These are phyloP conservation scores for Cucumis cinereus DNA, from an alignment of 306 rosid genomes.

Conservation along the genomic window DNA sequence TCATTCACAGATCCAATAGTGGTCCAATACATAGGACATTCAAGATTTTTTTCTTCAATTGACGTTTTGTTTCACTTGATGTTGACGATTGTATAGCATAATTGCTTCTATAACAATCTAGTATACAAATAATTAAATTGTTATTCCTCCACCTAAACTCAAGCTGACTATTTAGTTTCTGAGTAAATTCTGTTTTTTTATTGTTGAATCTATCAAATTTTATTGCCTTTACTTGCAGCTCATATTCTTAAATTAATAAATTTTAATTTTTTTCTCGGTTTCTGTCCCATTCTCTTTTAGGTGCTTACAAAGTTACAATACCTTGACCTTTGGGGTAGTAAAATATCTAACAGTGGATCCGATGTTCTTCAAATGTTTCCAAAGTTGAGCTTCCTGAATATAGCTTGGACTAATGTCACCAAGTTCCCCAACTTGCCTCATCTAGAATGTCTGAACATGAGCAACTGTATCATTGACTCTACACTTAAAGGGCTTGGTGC, in stretches of 20 bases:
- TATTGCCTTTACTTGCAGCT: not conserved
- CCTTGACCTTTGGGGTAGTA: slow-evolving; percentile 91
- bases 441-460: slow-evolving; percentile 66
- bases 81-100: not conserved
- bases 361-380: slow-evolving; percentile 45
- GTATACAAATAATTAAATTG: not conserved
- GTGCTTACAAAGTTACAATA: slow-evolving; percentile 54
- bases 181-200: not conserved
- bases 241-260: not conserved
- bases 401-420: slow-evolving; percentile 72
- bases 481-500: slow-evolving; percentile 27
- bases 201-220: not conserved
- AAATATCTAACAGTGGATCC: slow-evolving; percentile 63
- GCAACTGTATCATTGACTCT: slow-evolving; percentile 63
- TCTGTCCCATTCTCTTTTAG: slow-evolving; percentile 17
- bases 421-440: slow-evolving; percentile 50
- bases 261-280: not conserved
- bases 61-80: not conserved
- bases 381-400: slow-evolving; percentile 57
- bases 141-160: not conserved
- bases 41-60: not conserved
- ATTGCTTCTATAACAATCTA: not conserved
- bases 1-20: not conserved
- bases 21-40: not conserved
- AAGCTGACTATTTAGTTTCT: not conserved